Evolutionary conservation across 2,329 filamentous ascomycete species (phyloP).

Genomic region (Arthrobotrys entomopaga): DNA sequence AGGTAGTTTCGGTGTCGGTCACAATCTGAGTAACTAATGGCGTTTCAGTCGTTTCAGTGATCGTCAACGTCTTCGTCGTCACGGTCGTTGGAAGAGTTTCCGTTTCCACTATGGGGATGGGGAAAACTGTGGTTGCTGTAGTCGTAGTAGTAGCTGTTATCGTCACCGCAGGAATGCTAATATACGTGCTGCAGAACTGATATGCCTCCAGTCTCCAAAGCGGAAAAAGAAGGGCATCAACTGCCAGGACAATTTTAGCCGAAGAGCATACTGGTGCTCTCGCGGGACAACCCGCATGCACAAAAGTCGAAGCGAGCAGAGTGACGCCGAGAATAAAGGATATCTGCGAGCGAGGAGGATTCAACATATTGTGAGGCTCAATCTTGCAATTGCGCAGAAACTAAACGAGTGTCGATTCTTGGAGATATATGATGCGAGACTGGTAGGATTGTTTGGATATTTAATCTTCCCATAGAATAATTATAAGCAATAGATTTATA

Average conservation of each 20-base stretch:
- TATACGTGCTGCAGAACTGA: constrained; percentile 5
- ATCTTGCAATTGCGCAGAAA: not conserved
- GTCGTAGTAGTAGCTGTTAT: not conserved
- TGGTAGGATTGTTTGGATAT: too few species aligned
- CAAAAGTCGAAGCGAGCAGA: not conserved
- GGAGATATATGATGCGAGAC: too few species aligned
- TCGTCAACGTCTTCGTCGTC: constrained; percentile 5
- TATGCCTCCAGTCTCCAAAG: constrained; percentile 1
- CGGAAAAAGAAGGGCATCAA: not conserved
- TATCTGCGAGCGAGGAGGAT: constrained; percentile 1
- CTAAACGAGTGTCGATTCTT: too few species aligned
- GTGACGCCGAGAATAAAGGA: constrained; percentile 3
- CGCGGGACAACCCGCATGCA: not conserved
- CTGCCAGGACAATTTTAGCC: not conserved
- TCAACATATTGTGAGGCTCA: constrained; percentile 2
- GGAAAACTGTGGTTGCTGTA: not conserved
- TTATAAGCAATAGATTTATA: too few species aligned
- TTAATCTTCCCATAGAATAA: too few species aligned
- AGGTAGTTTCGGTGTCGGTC: constrained; percentile 1
- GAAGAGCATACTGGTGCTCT: too few species aligned
- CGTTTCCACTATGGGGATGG: not conserved
- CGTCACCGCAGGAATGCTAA: constrained; percentile 1
- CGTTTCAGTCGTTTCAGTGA: not conserved
- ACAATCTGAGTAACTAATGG: constrained; percentile 2
- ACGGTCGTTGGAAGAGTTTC: constrained; percentile 7